phyloP scores from a whole-genome alignment of 441 rosid genomes.

The Manihot esculenta region DNA sequence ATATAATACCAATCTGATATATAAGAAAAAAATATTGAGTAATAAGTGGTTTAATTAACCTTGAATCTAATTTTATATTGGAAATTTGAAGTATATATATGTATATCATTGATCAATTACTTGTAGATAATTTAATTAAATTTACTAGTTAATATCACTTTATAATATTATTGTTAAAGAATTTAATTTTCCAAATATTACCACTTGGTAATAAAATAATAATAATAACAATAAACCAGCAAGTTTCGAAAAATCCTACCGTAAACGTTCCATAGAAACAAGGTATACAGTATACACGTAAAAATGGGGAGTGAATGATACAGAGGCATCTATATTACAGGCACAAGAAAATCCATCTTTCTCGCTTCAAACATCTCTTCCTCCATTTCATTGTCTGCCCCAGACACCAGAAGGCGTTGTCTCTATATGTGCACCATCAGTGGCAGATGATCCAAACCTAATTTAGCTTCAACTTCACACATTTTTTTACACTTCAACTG shows the following conservation, averaged over 20 bases:
- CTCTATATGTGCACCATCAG: not conserved
- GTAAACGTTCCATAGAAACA: not conserved
- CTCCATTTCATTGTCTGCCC: slow-evolving; percentile 8
- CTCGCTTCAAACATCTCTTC: not conserved
- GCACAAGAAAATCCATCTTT: slow-evolving; percentile 6
- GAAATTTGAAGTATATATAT: no score
- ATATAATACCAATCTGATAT: no score
- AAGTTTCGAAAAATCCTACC: not conserved
- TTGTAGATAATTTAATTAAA: no score
- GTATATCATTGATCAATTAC: no score
- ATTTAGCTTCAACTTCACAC: slow-evolving; percentile 17
- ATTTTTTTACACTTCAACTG: slow-evolving; percentile 18
- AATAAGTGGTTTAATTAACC: not conserved
- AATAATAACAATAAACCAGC: not conserved
- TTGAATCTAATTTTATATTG: no score
- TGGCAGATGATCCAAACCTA: not conserved
- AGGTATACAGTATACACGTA: not conserved
- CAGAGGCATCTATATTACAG: slow-evolving; percentile 11
- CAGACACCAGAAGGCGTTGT: slow-evolving; percentile 7
- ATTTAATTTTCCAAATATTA: not conserved
- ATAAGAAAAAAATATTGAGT: not conserved
- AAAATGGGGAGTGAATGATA: slow-evolving; percentile 10
- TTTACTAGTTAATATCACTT: no score
- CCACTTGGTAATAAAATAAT: not conserved
- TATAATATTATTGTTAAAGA: not conserved